These are phyloP conservation scores for Gynostemma pentaphyllum DNA, from an alignment of 306 rosid species.

Conservation along the genomic window DNA sequence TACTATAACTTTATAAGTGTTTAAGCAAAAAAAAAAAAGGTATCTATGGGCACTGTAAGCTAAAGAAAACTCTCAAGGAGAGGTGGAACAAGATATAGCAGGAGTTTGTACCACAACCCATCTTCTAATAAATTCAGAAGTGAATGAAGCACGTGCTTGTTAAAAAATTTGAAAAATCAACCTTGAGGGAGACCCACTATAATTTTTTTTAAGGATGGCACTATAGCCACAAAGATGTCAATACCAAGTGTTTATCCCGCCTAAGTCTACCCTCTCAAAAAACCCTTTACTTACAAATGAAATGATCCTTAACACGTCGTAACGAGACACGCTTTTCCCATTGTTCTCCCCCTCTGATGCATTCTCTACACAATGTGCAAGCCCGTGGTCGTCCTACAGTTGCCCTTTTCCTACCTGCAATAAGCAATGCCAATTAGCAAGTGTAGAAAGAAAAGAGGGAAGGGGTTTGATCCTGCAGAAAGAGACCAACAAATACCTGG, in stretches of 20 bases:
- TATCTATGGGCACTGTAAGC: background rate
- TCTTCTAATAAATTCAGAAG: background rate
- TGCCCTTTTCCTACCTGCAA: slow-evolving; percentile 60
- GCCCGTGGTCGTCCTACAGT: slow-evolving; percentile 54
- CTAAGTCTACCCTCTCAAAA: background rate
- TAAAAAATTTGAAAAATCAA: background rate
- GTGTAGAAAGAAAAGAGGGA: background rate
- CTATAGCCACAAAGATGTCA: background rate
- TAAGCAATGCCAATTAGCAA: background rate
- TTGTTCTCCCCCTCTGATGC: slow-evolving; percentile 69
- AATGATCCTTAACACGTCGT: slow-evolving; percentile 81
- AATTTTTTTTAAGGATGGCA: background rate
- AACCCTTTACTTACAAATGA: slow-evolving; percentile 60
- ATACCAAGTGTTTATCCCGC: background rate
- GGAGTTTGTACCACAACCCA: background rate
- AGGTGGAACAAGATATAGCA: background rate
- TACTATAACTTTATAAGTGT: background rate
- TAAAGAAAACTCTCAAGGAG: background rate
- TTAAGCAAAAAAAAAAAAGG: background rate
- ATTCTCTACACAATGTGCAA: slow-evolving; percentile 92
- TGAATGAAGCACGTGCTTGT: background rate
- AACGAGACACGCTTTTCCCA: slow-evolving; percentile 76
- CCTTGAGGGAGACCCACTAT: background rate
- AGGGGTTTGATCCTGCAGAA: background rate
- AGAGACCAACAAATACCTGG: background rate